These are phyloP conservation scores for Daedaleopsis nitida DNA, from an alignment of 768 basidiomycete genomes.

Conservation along the genomic window DNA sequence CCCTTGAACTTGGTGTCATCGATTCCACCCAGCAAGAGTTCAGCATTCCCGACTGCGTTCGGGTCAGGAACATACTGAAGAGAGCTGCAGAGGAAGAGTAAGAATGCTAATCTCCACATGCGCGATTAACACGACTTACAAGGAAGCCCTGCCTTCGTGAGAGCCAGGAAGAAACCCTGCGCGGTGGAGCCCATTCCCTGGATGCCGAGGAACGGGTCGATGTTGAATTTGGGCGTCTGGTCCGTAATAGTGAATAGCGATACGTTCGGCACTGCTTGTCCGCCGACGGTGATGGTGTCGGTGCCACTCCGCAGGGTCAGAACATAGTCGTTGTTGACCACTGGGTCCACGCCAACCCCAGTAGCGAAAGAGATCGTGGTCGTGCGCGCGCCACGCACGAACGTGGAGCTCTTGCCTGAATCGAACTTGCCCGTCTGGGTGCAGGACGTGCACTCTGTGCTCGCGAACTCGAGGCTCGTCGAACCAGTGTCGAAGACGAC, in stretches of 20 bases:
- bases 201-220: slow-evolving; percentile 60
- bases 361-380: slow-evolving; percentile 54
- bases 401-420: slow-evolving; percentile 51
- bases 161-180: slow-evolving; percentile 51
- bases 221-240: slow-evolving; percentile 53
- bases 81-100: slow-evolving; percentile 36
- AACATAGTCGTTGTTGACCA: slow-evolving; percentile 47
- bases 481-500: slow-evolving; percentile 66
- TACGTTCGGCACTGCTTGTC: slow-evolving; percentile 39
- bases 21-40: slow-evolving; percentile 55
- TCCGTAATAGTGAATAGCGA: slow-evolving; percentile 53
- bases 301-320: slow-evolving; percentile 46
- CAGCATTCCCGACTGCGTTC: slow-evolving; percentile 36
- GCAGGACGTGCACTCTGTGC: slow-evolving; percentile 49
- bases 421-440: slow-evolving; percentile 49
- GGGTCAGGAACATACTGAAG: slow-evolving; percentile 54
- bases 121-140: slow-evolving; percentile 35
- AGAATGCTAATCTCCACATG: not conserved
- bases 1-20: slow-evolving; percentile 55
- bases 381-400: slow-evolving; percentile 44
- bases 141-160: slow-evolving; percentile 50
- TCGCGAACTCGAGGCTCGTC: slow-evolving; percentile 48
- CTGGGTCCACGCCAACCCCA: slow-evolving; percentile 55
- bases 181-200: slow-evolving; percentile 55
- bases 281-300: slow-evolving; percentile 54